These are phyloP conservation scores for Acer negundo DNA, from an alignment of 345 rosid genomes.

Conservation along the genomic window DNA sequence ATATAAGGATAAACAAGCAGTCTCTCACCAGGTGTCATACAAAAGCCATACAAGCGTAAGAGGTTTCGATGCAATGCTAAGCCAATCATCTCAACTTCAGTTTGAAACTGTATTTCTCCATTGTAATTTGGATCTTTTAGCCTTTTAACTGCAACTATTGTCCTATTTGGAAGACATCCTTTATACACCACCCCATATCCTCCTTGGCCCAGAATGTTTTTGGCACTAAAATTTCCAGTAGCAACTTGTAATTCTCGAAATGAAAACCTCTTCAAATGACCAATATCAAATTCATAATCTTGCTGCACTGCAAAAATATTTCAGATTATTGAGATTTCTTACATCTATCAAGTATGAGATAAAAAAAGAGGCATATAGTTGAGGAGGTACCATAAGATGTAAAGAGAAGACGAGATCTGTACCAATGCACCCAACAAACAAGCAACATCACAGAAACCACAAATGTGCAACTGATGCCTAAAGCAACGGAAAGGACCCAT, in stretches of 20 bases:
- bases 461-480: conserved; percentile 67
- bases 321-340: conserved; percentile 16
- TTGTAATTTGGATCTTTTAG: conserved; percentile 85
- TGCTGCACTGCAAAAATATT: conserved; percentile 68
- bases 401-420: conserved; percentile 60
- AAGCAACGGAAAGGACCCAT: conserved; percentile 66
- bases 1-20: conserved; percentile 94
- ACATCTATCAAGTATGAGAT: neutral
- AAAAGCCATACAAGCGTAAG: conserved; percentile 82
- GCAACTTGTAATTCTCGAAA: conserved; percentile 83
- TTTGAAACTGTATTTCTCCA: conserved; percentile 96
- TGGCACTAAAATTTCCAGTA: conserved; percentile 70
- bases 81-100: conserved; percentile 97
- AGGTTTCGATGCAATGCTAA: conserved; percentile 93
- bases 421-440: conserved; percentile 80
- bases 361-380: neutral
- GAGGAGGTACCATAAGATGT: conserved; percentile 58
- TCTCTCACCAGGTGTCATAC: conserved; percentile 82
- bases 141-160: conserved; percentile 83
- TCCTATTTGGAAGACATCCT: conserved; percentile 82
- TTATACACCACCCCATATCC: conserved; percentile 95
- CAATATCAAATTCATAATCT: conserved; percentile 86
- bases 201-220: conserved; percentile 87
- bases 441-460: conserved; percentile 65
- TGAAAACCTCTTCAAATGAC: conserved; percentile 81